Evolutionary conservation across 192 early-diverging fungal species (phyloP).

Genomic region (Gonapodya sp.): DNA sequence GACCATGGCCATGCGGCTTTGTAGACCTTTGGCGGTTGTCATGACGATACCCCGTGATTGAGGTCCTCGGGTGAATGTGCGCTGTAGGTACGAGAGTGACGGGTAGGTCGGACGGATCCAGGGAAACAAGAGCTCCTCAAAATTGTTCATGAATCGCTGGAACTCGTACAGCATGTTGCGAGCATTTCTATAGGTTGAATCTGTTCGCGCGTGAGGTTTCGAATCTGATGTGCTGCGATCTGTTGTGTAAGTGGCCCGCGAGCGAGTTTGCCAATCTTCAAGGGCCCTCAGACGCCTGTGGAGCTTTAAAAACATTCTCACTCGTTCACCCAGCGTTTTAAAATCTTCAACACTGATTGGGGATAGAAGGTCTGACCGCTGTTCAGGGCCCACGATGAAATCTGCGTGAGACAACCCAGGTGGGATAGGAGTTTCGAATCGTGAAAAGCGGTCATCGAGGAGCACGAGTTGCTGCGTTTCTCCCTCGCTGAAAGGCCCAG

Average conservation of each 20-base stretch:
- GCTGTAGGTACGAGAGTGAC: neutral
- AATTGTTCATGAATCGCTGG: neutral
- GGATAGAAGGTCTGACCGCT: neutral
- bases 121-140: neutral
- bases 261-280: neutral
- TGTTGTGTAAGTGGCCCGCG: neutral
- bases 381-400: neutral
- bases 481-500: neutral
- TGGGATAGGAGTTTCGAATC: neutral
- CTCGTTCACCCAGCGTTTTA: neutral
- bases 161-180: neutral
- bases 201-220: neutral
- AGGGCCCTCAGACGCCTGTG: neutral
- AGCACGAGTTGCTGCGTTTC: neutral
- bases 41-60: neutral
- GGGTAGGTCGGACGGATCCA: neutral
- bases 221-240: neutral
- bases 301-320: neutral
- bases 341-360: neutral
- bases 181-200: neutral
- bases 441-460: neutral
- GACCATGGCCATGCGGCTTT: neutral
- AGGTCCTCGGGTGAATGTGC: neutral
- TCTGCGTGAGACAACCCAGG: neutral
- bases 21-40: neutral